Evolutionary conservation across 176 grass and related monocot species (phyloP), one percentile per base, ranked within the genome.

Genomic region (Miscanthus lutarioriparius): DNA sequence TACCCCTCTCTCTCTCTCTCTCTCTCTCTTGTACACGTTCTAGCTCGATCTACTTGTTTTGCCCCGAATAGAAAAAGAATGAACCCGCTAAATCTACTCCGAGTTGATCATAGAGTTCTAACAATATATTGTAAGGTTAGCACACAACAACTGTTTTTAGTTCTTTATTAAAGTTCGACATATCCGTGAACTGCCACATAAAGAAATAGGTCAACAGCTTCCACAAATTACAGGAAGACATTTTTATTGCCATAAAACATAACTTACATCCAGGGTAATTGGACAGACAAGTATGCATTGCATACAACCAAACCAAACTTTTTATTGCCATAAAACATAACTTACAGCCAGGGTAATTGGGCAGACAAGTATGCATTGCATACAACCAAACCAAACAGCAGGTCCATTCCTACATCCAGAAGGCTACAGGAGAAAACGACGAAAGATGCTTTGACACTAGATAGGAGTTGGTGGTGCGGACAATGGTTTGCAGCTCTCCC

Each of bases 401-500:
- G 56, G 56, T 10, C 56, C 8, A 4, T 39, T 49, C 47, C n/a
- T 78, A 64, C 58, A 78, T 78, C 76, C 76, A 78, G 76, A 78
- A 78, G 26, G 76, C 58, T 28, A 44, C 37, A 62, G 58, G 76
- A 26, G 76, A 40, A 41, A 10, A 43, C 0, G 1, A n/a, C 14
- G 0, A 3, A 17, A 1, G 7, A 78, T 20, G 33, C 36, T 27
- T 64, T 16, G 76, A 64, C 35, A 78, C 56, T 0, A 64, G 1
- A 25, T 64, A 78, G n/a, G 76, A 78, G 56, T 20, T 14, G 2
- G 35, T 64, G 56, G 76, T 38, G 58, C 9, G 58, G 25, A 26
- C 9, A 37, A 38, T 26, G 7, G 56, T 28, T 1, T 8, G 54
- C 36, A 78, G 75, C n/a, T 63, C 37, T 35, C 56, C 56, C 22